Percentiles rank a stretch among this genome's conserved stretches.
Evolutionary conservation across 805 yeast species (phyloP).

Genomic region (Peterozyma toletana): DNA sequence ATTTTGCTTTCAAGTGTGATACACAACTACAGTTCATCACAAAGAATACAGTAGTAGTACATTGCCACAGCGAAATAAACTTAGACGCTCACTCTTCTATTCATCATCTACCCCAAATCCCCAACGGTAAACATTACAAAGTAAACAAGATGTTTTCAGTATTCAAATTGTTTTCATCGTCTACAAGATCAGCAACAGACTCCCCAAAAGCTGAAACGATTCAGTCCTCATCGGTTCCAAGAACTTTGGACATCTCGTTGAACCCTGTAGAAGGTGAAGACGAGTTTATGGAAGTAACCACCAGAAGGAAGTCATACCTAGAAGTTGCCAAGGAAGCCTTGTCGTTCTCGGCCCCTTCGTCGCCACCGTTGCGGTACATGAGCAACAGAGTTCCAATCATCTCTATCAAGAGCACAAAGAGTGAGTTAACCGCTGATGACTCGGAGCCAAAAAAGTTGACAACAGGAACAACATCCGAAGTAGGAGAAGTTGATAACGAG

Average conservation of each 20-base stretch:
- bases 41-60: too few species aligned
- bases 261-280: conserved; percentile 6
- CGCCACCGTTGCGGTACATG: neutral
- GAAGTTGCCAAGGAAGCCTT: conserved; percentile 7
- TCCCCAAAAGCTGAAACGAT: too few species aligned
- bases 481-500: neutral
- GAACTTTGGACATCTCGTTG: conserved; percentile 2
- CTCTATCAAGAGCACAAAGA: conserved; percentile 1
- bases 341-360: neutral
- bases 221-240: neutral
- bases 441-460: neutral
- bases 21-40: too few species aligned
- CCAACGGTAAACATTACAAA: too few species aligned
- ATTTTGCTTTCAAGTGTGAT: too few species aligned
- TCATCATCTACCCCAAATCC: too few species aligned
- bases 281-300: conserved; percentile 7
- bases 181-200: too few species aligned
- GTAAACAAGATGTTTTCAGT: too few species aligned
- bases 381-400: neutral
- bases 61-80: too few species aligned
- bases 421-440: neutral
- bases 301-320: conserved; percentile 6
- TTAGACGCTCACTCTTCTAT: too few species aligned
- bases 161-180: too few species aligned
- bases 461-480: neutral